Base-by-base conservation (phyloP, 2,329 filamentous ascomycete genomes). In the Rhinocladiella mackenziei region DNA sequence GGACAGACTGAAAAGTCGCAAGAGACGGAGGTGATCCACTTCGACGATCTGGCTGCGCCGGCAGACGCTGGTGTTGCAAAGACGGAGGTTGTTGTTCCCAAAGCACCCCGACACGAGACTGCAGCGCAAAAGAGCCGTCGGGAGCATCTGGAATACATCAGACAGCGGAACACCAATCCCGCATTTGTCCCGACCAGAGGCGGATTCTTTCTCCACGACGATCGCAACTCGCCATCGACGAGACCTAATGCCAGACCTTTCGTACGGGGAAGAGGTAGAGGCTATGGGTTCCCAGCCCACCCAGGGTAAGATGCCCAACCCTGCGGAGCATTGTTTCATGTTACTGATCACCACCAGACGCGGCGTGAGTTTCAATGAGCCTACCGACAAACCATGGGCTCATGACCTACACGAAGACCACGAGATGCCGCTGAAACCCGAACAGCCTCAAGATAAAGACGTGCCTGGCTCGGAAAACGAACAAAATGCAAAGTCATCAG, bases 201-300 rank as follows among this genome's bases (percentile, higher is more conserved):
- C 47, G 84, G 86, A 51, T 97, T 97, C 73, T 97, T 96, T 71
- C 89, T 97, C 80, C 91, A 97, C 65, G 92, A 97, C 63, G 87
- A 92, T 60, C 80, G 88, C 51, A 83, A 87, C 30, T 43, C 50
- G 14, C 32, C 28, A 13, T 40, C 42, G 6, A 44, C 36, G 9
- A 42, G 40, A 8, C 32, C 22, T 13, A 38, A 40, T 65, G 84
- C 84, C 40, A 88, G 85, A 45, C 78, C 82, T 9, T 84, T 83
- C 63, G 77, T 77, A 22, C 76, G 83, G 65, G 82, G 80, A 26
- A 71, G 76, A 50, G 75, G 80, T 54, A 73, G 78, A 65, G 86
- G 80, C 67, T 65, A 65, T 58, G 74, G 64, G 58, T 78, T 66
- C 58, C 34, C 43, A 13, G 26, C 39, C 13, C 30, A 30, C 29